Conservation (phyloP, 164 flowering plant species). For the Aristolochia fimbriata region DNA sequence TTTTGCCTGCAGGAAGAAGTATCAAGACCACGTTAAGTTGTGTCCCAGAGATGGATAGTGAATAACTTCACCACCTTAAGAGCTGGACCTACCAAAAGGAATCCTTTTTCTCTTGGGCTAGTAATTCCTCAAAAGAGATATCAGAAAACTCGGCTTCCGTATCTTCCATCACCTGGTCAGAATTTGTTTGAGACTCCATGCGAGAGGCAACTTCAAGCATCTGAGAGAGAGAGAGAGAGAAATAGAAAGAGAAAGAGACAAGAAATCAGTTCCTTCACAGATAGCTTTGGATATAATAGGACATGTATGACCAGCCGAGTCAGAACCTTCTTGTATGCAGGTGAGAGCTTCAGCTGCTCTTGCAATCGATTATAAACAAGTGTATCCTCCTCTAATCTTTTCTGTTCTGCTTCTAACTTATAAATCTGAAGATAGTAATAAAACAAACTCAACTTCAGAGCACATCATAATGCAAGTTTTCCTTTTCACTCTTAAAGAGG, state of each 20-base stretch:
- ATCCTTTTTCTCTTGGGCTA: conserved; percentile 83
- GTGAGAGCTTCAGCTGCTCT: conserved; percentile 77
- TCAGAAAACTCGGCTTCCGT: conserved; percentile 36
- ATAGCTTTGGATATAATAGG: no score
- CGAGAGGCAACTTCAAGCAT: conserved; percentile 57
- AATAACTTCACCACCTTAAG: neutral
- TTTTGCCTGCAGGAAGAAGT: conserved; percentile 44
- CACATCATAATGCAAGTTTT: neutral
- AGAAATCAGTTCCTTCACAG: no score
- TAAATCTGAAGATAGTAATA: conserved; percentile 38
- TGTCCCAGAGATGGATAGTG: neutral
- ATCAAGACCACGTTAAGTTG: neutral
- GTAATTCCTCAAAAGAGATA: conserved; percentile 74
- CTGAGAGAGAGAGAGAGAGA: no score
- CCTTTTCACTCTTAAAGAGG: no score
- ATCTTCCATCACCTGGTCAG: conserved; percentile 24
- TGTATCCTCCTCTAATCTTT: conserved; percentile 78
- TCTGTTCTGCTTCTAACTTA: conserved; percentile 72
- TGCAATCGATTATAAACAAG: conserved; percentile 76
- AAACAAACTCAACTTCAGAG: neutral
- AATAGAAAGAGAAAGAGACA: conserved; percentile 5
- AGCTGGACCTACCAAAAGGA: conserved; percentile 45
- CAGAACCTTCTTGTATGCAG: conserved; percentile 78
- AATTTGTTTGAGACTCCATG: conserved; percentile 50
- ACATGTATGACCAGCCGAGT: no score